Conservation (phyloP, 2,329 filamentous ascomycete genomes). For the Aspergillus sp. region DNA sequence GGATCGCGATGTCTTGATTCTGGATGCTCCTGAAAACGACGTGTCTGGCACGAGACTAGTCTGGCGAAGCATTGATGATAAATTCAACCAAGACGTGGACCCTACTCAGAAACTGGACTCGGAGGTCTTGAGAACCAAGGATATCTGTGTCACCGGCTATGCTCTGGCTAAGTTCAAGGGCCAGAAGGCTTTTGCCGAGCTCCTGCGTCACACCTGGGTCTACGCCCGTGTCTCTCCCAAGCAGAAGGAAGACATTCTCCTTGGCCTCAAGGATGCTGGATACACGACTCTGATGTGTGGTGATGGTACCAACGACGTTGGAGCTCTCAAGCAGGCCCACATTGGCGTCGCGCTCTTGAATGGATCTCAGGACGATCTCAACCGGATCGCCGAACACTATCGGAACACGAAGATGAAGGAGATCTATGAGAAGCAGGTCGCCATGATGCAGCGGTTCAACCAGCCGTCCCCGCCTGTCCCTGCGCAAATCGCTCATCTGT, state of each 20-base stretch:
- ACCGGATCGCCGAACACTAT: conserved; percentile 87
- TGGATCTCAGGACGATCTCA: conserved; percentile 85
- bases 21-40: conserved; percentile 92
- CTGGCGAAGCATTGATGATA: conserved; percentile 94
- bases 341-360: conserved; percentile 95
- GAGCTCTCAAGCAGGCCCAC: conserved; percentile 95
- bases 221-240: conserved; percentile 97
- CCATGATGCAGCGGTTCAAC: conserved; percentile 92
- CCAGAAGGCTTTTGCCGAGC: conserved; percentile 69
- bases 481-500: conserved; percentile 87
- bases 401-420: conserved; percentile 98
- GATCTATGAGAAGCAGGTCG: conserved; percentile 92
- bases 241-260: conserved; percentile 98
- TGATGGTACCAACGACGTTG: conserved; percentile 97
- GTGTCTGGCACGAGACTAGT: conserved; percentile 75
- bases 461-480: conserved; percentile 90
- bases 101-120: conserved; percentile 75
- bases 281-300: conserved; percentile 99
- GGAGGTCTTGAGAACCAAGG: conserved; percentile 78
- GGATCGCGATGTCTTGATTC: conserved; percentile 87
- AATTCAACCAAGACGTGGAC: conserved; percentile 79
- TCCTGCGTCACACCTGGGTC: conserved; percentile 91
- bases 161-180: conserved; percentile 85
- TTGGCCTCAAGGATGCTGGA: conserved; percentile 91
- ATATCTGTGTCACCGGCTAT: conserved; percentile 94